Base-by-base conservation (phyloP, 148 eudicot genomes). In the Camellia lanceoleosa region DNA sequence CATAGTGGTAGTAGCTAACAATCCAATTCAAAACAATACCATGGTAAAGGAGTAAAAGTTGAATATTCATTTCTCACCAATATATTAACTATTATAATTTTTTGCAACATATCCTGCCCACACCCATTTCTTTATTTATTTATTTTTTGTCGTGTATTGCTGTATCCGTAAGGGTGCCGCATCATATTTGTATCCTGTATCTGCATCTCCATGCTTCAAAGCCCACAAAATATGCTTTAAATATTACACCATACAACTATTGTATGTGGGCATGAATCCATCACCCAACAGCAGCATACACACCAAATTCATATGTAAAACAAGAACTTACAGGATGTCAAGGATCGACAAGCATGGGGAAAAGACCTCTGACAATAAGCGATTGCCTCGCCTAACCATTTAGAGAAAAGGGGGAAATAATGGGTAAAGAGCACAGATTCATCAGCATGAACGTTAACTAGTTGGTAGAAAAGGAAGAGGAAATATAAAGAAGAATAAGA, bases 271-370 rank as follows among this genome's bases (percentile, higher is more conserved):
- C n/a, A 13, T 56, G 2, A 6, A 47, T 54, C 43, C 42, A 38
- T 42, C 47, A 51, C 69, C 49, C 44, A 52, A 20, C 11, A 18
- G 52, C 13, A 79, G 54, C 43, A 68, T 64, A 23, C 49, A 51
- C 71, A 14, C 47, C 2, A 11, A 6, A 6, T 47, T 44, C 16
- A 18, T 11, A 20, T 5, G 46, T 30, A 71, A 69, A 9, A 68
- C 15, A 85, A 80, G 67, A 79, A 84, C 98, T 93, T 89, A 95
- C 98, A 47, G 97, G 92, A 83, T 95, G 98, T 59, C 97, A 89
- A 81, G 98, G 97, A 87, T 93, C 98, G 60, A 97, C 98, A 79
- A 95, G 98, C 94, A 95, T 89, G 63, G 97, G 98, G 85, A 93
- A 93, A 23, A 95, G 97, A 30, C 97, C 98, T 86, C 97, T 87